Evolutionary conservation across 2,329 filamentous ascomycete species (phyloP), one percentile per base, ranked within the genome.

Genomic region (Ophiostoma ips): DNA sequence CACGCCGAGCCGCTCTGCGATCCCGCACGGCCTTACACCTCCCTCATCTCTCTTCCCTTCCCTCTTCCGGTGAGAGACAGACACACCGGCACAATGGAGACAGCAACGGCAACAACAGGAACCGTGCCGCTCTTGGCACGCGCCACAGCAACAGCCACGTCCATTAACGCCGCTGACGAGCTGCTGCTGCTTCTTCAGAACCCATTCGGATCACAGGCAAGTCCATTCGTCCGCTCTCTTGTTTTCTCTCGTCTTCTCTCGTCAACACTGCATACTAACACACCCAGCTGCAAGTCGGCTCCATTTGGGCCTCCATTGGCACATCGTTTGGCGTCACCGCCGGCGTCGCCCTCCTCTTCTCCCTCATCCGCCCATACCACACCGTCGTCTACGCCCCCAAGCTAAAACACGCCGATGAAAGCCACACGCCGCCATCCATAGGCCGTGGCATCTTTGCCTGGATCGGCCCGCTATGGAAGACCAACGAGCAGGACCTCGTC

Each of bases 361-460:
- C 87, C 55, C 71, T 95, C 59, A 72, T 96, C 50, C 85, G 92
- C 53, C 92, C 92, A 5, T 88, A 89, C 66, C 90, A 96, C 65
- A 84, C 83, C 50, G 77, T 90, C 58, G 87, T 98, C 45, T 98
- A 98, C 67, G 89, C 92, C 3, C 92, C 92, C 37, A 90, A 94
- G 63, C 73, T 94, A 46, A 94, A 94, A 64, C 83, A 95, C 71
- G 84, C 87, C 62, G 90, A 96, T 64, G 81, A 87, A 58, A 87
- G 84, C 65, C 88, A 95, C 68, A 79, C 85, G 10, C 92, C 90
- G 16, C 92, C 92, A 12, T 80, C 84, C 1, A 75, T 96, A 59
- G 86, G 84, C 50, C 94, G 84, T 61, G 84, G 86, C n/a, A 70
- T 90, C 10, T 88, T 94, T 62, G 82, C 87, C 45, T 98, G 92